Evolutionary conservation across 2,329 filamentous ascomycete genomes (phyloP).

Genomic region (Exophiala sp.): DNA sequence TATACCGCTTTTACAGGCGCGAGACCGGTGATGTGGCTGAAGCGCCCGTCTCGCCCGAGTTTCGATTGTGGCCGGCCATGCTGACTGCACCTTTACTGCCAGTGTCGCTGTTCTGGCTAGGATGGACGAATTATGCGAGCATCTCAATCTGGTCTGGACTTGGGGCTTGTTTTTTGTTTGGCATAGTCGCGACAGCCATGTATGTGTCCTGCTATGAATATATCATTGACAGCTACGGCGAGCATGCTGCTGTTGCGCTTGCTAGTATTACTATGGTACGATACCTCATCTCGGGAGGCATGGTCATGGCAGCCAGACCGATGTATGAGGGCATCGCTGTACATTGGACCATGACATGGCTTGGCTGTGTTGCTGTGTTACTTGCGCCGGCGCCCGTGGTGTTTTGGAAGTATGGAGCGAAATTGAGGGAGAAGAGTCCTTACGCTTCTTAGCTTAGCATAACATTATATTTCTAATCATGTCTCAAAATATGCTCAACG

Average conservation of each 20-base stretch:
- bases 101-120: conserved; percentile 56
- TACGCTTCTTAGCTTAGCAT: background rate
- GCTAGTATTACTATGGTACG: conserved; percentile 43
- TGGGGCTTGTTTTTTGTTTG: conserved; percentile 50
- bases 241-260: conserved; percentile 50
- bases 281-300: conserved; percentile 38
- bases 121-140: conserved; percentile 47
- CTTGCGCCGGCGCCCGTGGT: conserved; percentile 46
- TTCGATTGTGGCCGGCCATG: conserved; percentile 53
- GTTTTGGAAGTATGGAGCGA: conserved; percentile 31
- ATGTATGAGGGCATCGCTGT: conserved; percentile 40
- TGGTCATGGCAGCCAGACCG: conserved; percentile 33
- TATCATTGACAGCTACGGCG: conserved; percentile 56
- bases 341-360: conserved; percentile 39
- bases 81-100: conserved; percentile 49
- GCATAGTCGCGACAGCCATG: conserved; percentile 48
- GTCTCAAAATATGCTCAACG: no score
- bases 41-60: conserved; percentile 56
- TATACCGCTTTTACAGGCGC: conserved; percentile 45
- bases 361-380: conserved; percentile 37
- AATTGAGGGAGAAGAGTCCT: conserved; percentile 8
- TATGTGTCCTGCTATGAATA: conserved; percentile 55
- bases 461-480: no score
- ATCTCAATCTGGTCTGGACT: conserved; percentile 54
- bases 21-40: background rate